A percentile compares a stretch with the other conserved stretches of the same genome.
These are phyloP conservation scores for Casaregolazyma suthepensis DNA, from an alignment of 1,139 yeast genomes.

Conservation along the genomic window DNA sequence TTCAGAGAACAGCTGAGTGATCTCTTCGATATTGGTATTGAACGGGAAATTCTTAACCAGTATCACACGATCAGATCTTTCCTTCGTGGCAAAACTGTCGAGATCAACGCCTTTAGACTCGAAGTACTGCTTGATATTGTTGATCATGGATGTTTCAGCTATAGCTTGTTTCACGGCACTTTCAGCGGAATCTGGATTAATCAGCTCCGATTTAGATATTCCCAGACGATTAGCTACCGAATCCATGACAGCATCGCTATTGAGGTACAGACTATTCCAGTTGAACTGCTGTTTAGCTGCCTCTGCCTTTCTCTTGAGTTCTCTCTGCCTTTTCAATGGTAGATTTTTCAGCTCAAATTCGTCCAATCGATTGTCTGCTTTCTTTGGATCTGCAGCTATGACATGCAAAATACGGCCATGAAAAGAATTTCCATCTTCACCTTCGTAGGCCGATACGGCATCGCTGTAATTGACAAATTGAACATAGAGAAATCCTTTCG, in stretches of 20 bases:
- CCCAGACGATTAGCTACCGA: conserved; percentile 86
- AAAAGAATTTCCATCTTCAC: conserved; percentile 79
- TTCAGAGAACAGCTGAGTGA: conserved; percentile 72
- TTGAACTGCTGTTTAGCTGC: conserved; percentile 83
- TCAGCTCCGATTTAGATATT: conserved; percentile 69
- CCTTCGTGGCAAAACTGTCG: conserved; percentile 60
- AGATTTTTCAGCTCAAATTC: conserved; percentile 86
- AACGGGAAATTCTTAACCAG: conserved; percentile 85
- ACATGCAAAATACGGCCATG: conserved; percentile 93
- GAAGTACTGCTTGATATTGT: conserved; percentile 82
- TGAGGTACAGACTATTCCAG: conserved; percentile 93
- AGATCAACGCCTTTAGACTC: conserved; percentile 82
- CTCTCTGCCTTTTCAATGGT: conserved; percentile 87
- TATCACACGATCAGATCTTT: conserved; percentile 74
- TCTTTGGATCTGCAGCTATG: conserved; percentile 77
- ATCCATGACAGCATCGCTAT: conserved; percentile 84
- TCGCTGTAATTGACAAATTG: conserved; percentile 60
- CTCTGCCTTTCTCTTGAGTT: conserved; percentile 72
- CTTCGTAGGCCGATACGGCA: conserved; percentile 69
- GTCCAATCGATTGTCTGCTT: conserved; percentile 60
- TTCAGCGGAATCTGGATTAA: conserved; percentile 79
- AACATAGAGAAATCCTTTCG: conserved; percentile 90
- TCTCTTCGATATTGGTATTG: conserved; percentile 74
- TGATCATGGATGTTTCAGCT: conserved; percentile 95
- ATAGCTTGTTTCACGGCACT: conserved; percentile 97